phyloP scores from a whole-genome alignment of 139 green algal species.

The Mesostigma viride region DNA sequence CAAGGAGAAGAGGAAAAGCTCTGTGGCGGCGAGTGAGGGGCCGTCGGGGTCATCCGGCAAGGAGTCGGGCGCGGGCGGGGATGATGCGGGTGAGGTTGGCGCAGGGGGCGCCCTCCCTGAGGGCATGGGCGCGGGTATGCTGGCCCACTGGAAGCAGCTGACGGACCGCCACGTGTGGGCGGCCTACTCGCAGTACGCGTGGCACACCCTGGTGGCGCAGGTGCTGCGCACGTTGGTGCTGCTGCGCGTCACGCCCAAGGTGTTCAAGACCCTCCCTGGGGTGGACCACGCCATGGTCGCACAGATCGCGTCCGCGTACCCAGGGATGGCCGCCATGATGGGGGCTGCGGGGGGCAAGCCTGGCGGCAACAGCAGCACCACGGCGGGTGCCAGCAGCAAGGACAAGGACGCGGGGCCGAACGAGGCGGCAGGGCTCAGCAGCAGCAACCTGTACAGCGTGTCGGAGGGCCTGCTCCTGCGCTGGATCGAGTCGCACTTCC shows the following conservation, averaged over 20 bases:
- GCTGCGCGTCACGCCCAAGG: conserved; percentile 42
- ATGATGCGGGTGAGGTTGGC: too few relatives aligned
- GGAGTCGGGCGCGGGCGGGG: background rate
- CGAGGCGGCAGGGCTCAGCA: background rate
- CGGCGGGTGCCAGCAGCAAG: too few relatives aligned
- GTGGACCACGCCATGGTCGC: conserved; percentile 5
- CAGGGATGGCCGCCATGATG: background rate
- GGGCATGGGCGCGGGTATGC: too few relatives aligned
- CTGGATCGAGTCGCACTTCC: conserved; percentile 41
- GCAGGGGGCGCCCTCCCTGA: too few relatives aligned
- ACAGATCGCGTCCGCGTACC: background rate
- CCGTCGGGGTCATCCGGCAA: too few relatives aligned
- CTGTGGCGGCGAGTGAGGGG: too few relatives aligned
- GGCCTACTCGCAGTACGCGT: background rate
- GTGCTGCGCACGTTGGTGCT: conserved; percentile 55
- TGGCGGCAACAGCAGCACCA: background rate
- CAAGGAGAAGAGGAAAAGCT: too few relatives aligned
- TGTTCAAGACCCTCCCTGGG: conserved; percentile 40
- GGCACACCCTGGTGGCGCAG: background rate
- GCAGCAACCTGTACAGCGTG: conserved; percentile 48
- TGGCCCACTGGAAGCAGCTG: background rate
- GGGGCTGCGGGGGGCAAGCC: background rate
- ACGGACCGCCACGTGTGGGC: background rate
- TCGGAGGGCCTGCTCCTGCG: conserved; percentile 52
- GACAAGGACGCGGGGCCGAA: background rate